These are phyloP conservation scores for Albophoma yamanashiensis DNA, from an alignment of 2,329 filamentous ascomycete genomes.

Conservation along the genomic window DNA sequence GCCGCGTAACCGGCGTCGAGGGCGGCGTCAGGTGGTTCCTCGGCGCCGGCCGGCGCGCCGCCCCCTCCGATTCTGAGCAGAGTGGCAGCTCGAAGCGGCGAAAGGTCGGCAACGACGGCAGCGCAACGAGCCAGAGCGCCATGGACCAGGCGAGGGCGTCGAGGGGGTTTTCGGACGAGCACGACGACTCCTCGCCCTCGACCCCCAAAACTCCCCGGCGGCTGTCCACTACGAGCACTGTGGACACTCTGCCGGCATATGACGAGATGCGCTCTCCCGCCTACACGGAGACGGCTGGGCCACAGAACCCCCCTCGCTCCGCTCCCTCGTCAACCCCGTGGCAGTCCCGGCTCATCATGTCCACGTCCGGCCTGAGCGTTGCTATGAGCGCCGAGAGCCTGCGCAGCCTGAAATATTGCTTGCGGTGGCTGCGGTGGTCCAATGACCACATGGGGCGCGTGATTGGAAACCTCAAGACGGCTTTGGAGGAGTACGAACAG, in stretches of 20 bases:
- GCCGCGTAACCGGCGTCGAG: conserved; percentile 79
- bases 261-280: conserved; percentile 67
- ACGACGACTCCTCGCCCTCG: conserved; percentile 15
- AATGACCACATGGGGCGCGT: conserved; percentile 71
- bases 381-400: conserved; percentile 87
- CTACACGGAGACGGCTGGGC: conserved; percentile 50
- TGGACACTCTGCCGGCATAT: conserved; percentile 74
- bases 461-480: conserved; percentile 61
- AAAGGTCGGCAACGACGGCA: conserved; percentile 36
- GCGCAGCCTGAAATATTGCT: conserved; percentile 72
- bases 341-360: conserved; percentile 79
- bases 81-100: conserved; percentile 41
- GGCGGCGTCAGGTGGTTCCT: conserved; percentile 79
- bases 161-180: conserved; percentile 1
- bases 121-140: conserved; percentile 12
- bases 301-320: conserved; percentile 15
- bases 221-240: conserved; percentile 53
- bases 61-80: conserved; percentile 35
- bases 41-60: conserved; percentile 41
- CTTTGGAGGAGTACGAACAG: conserved; percentile 71
- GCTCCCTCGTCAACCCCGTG: conserved; percentile 37
- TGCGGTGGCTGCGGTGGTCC: conserved; percentile 69
- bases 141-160: not conserved
- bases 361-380: conserved; percentile 80
- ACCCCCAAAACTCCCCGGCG: conserved; percentile 33